phyloP scores from a whole-genome alignment of 2,329 filamentous ascomycete genomes.

The Aspergillus sp. region DNA sequence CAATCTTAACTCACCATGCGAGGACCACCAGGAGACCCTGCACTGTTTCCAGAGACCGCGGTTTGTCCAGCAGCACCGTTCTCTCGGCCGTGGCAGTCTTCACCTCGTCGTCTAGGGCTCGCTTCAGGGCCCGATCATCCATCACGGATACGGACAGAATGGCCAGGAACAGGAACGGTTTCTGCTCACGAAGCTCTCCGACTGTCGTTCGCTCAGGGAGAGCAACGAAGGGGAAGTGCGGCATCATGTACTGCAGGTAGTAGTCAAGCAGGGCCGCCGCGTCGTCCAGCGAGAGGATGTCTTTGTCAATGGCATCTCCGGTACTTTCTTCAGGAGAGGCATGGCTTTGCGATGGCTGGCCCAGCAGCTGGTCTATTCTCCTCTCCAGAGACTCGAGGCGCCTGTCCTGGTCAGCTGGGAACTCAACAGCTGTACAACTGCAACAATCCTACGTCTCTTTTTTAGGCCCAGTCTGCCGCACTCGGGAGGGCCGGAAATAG shows the following conservation, averaged over 20 bases:
- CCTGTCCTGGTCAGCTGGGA: neutral
- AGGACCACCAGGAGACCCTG: slow-evolving; percentile 40
- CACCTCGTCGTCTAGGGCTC: slow-evolving; percentile 31
- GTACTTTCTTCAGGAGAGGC: neutral
- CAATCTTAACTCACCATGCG: slow-evolving; percentile 30
- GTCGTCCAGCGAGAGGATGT: slow-evolving; percentile 17
- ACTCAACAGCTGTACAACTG: no score
- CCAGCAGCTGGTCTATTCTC: slow-evolving; percentile 12
- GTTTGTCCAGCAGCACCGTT: slow-evolving; percentile 28
- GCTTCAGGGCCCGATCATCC: slow-evolving; percentile 34
- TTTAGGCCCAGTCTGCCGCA: slow-evolving; percentile 11
- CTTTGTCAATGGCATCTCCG: slow-evolving; percentile 20
- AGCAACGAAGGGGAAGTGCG: slow-evolving; percentile 40
- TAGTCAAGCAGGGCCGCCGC: slow-evolving; percentile 27
- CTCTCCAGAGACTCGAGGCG: slow-evolving; percentile 13
- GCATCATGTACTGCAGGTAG: slow-evolving; percentile 37
- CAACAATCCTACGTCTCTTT: slow-evolving; percentile 1
- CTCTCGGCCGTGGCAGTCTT: slow-evolving; percentile 30
- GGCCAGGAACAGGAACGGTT: slow-evolving; percentile 37
- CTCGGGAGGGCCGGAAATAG: slow-evolving; percentile 15
- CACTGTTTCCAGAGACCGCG: slow-evolving; percentile 40
- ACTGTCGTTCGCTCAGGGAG: slow-evolving; percentile 26
- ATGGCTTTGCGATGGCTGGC: neutral
- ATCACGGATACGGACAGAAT: slow-evolving; percentile 34
- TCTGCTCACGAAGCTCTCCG: slow-evolving; percentile 26